These are phyloP conservation scores for Tulasnella calospora DNA, from an alignment of 768 basidiomycete species.

Conservation along the genomic window DNA sequence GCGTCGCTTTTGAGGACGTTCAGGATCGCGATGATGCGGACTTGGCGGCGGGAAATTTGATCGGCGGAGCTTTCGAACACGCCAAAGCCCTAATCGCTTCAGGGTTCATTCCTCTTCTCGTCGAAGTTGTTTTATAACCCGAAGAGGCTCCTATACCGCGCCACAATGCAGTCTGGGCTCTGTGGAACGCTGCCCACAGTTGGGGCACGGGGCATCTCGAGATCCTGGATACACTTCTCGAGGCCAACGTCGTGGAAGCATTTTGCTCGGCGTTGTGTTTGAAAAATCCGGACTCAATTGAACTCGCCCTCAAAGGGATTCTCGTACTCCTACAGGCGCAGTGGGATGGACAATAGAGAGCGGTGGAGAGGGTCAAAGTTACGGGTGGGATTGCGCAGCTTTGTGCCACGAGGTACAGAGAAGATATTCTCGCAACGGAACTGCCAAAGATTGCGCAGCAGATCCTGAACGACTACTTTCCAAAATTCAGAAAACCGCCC, in stretches of 20 bases:
- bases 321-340: not conserved
- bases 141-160: too few relatives aligned
- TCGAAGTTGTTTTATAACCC: too few relatives aligned
- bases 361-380: not conserved
- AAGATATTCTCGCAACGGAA: not conserved
- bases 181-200: not conserved
- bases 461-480: not conserved
- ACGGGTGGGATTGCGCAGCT: not conserved
- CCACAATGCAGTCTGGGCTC: not conserved
- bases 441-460: not conserved
- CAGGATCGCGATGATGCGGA: too few relatives aligned
- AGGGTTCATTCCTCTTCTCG: too few relatives aligned
- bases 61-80: too few relatives aligned
- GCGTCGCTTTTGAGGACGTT: too few relatives aligned
- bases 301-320: not conserved
- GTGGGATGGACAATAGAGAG: not conserved
- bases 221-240: not conserved
- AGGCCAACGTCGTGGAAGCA: not conserved
- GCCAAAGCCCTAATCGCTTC: too few relatives aligned
- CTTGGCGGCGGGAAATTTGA: too few relatives aligned
- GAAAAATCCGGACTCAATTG: not conserved
- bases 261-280: not conserved
- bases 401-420: not conserved
- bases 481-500: not conserved
- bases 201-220: not conserved